Evolutionary conservation across 164 flowering plant genomes (phyloP), one percentile per base, ranked within the genome.

Genomic region (Liriodendron chinense): DNA sequence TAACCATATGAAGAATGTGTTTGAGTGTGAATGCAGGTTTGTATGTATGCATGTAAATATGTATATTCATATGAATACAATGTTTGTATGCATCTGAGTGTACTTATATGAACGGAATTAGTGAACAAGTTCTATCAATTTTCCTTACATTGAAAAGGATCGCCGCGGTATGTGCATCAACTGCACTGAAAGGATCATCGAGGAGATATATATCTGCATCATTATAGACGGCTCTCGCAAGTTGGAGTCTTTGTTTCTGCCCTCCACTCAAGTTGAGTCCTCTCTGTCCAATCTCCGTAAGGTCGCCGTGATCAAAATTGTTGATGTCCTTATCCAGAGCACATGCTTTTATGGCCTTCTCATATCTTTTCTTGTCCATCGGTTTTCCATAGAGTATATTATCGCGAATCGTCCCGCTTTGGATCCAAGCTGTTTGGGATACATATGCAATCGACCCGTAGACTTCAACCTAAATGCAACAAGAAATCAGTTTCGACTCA

Each of bases 181-280:
- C 96, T 72, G 98, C 98, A 80, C 98, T 95, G 62, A 93, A 95
- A 47, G 97, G 97, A 69, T 94, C 98, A 73, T 93, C 98, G 47
- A 94, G 91, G 59, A 93, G 94, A 82, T 93, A 94, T n/a, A 92
- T 86, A 77, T 95, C 97, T n/a, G 92, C 93, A 81, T 93, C 96
- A 73, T 81, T 86, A 59, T 91, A 95, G 69, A 93, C 92, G n/a
- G 98, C 98, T 73, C 98, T 86, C 62, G 98, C 96, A 25, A 95
- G 95, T 74, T 95, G 98, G 75, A 95, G 87, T 81, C 98, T 83
- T 80, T 95, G 98, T 71, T 90, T 95, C 77, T 95, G 98, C 68
- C 98, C 98, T 14, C 98, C 98, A 78, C 98, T 95, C 90, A 95
- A 57, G 74, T 95, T 95, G 26, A 95, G 80, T 68, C 98, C 98